Evolutionary conservation across 768 basidiomycete species (phyloP).

Genomic region (Holtermanniella nyarrowii): DNA sequence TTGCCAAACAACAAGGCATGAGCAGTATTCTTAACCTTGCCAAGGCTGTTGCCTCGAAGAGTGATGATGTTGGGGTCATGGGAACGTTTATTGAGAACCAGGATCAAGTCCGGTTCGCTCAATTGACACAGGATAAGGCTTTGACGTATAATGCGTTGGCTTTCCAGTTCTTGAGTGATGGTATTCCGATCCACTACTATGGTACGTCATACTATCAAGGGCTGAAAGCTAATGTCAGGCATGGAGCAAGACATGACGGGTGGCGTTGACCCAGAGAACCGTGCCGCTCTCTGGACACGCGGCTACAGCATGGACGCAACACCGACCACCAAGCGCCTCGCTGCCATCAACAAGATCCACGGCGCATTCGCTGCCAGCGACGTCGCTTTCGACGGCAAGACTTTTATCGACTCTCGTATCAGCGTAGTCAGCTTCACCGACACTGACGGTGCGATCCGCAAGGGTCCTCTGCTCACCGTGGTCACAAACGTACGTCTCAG

Average conservation of each 20-base stretch:
- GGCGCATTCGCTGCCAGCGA: neutral
- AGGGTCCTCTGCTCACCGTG: slow-evolving; percentile 18
- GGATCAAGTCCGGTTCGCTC: slow-evolving; percentile 27
- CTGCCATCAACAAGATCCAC: slow-evolving; percentile 21
- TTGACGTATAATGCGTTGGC: slow-evolving; percentile 23
- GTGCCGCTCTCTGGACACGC: slow-evolving; percentile 26
- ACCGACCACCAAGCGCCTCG: slow-evolving; percentile 16
- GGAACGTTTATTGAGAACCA: slow-evolving; percentile 29
- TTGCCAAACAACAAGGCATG: slow-evolving; percentile 9
- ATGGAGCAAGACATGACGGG: neutral
- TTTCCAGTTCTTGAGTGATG: slow-evolving; percentile 18
- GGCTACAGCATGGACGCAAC: slow-evolving; percentile 18
- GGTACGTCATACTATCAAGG: slow-evolving; percentile 27
- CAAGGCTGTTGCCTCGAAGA: slow-evolving; percentile 5
- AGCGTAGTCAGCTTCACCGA: slow-evolving; percentile 4
- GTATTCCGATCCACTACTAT: slow-evolving; percentile 31
- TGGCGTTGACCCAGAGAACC: slow-evolving; percentile 8
- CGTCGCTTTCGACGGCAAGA: slow-evolving; percentile 5
- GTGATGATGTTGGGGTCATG: slow-evolving; percentile 16
- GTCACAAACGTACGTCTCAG: slow-evolving; percentile 21
- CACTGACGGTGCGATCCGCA: slow-evolving; percentile 18
- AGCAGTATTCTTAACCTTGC: slow-evolving; percentile 6
- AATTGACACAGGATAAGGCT: slow-evolving; percentile 14
- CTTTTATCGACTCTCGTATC: slow-evolving; percentile 9
- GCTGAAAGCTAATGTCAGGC: slow-evolving; percentile 9